Percentiles rank a stretch among this genome's conserved stretches.
Evolutionary conservation across 257 asterid genomes (phyloP).

Genomic region (Asclepias syriaca): DNA sequence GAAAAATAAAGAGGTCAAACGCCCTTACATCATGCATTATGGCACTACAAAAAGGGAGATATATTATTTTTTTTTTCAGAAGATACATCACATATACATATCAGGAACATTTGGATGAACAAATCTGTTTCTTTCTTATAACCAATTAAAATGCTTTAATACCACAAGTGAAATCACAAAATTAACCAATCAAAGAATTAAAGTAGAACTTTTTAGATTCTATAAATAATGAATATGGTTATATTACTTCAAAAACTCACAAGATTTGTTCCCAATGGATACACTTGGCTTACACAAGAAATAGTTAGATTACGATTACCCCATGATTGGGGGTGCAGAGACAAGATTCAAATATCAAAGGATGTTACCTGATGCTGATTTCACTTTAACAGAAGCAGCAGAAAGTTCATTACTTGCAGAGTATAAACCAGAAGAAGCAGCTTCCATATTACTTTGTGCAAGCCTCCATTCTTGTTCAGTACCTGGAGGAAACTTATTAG

Average conservation of each 20-base stretch:
- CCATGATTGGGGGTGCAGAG: background rate
- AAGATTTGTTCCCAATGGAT: background rate
- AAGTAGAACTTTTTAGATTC: background rate
- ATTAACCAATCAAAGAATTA: background rate
- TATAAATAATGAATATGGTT: background rate
- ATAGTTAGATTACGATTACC: background rate
- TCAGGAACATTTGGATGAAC: background rate
- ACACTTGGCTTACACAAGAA: background rate
- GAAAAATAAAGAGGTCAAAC: slow-evolving; percentile 1
- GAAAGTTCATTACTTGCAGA: slow-evolving; percentile 83
- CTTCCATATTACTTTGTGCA: slow-evolving; percentile 88
- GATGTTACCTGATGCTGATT: slow-evolving; percentile 77
- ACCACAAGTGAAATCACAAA: background rate
- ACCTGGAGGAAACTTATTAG: slow-evolving; percentile 42
- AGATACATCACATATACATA: background rate
- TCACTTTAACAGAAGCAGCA: slow-evolving; percentile 66
- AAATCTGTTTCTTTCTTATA: background rate
- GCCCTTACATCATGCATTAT: background rate
- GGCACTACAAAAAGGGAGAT: background rate
- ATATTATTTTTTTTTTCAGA: background rate
- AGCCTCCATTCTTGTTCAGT: slow-evolving; percentile 95
- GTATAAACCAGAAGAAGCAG: slow-evolving; percentile 74
- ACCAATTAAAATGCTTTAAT: background rate
- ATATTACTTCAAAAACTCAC: background rate
- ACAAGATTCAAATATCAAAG: background rate